Percentiles rank a stretch among this genome's conserved stretches.
phyloP scores from a whole-genome alignment of 495 filamentous ascomycete genomes.

The Halenospora varia region DNA sequence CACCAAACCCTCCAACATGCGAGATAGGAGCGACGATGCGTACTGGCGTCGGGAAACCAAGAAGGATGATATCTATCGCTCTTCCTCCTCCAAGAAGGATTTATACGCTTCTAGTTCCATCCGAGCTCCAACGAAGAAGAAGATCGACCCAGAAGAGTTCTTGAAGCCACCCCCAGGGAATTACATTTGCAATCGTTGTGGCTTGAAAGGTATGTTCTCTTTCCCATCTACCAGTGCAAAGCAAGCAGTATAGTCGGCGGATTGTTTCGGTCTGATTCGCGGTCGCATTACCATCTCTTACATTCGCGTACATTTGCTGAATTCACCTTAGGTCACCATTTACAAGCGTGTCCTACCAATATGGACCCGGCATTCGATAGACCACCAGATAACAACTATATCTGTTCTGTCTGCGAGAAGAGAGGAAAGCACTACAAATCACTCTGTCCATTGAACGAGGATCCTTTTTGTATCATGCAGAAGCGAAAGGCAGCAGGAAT shows the following conservation, averaged over 20 bases:
- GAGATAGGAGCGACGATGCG: background rate
- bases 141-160: background rate
- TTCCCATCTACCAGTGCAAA: background rate
- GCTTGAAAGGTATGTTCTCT: constrained; percentile 26
- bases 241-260: too few relatives aligned
- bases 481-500: constrained; percentile 17
- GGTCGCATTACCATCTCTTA: too few relatives aligned
- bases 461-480: constrained; percentile 26
- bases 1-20: background rate
- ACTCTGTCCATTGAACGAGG: constrained; percentile 31
- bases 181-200: constrained; percentile 37
- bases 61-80: too few relatives aligned
- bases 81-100: too few relatives aligned
- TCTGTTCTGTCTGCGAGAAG: constrained; percentile 30
- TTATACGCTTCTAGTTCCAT: too few relatives aligned
- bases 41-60: background rate
- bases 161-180: background rate
- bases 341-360: constrained; percentile 38
- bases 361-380: constrained; percentile 32
- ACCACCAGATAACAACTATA: constrained; percentile 26
- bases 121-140: constrained; percentile 4
- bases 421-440: constrained; percentile 29
- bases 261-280: too few relatives aligned
- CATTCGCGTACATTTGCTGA: too few relatives aligned
- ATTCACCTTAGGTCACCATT: constrained; percentile 42